These are phyloP conservation scores for Aspergillus carbonarius DNA, from an alignment of 2,329 filamentous ascomycete species.

Conservation along the genomic window DNA sequence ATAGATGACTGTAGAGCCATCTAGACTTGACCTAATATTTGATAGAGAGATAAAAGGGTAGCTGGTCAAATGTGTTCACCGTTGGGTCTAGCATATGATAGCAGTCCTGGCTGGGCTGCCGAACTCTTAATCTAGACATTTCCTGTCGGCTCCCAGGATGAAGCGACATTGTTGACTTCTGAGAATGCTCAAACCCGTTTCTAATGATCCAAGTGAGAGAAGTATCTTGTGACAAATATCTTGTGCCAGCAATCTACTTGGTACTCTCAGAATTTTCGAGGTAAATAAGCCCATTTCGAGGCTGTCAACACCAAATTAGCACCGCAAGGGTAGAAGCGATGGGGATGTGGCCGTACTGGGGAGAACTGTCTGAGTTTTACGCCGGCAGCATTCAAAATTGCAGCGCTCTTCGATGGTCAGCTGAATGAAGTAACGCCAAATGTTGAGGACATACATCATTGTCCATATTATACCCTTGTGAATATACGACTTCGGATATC, in stretches of 20 bases:
- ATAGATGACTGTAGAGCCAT: no score
- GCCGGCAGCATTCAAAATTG: conserved; percentile 79
- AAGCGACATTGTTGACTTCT: not conserved
- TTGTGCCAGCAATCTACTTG: not conserved
- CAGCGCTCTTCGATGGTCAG: conserved; percentile 59
- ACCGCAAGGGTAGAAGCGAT: not conserved
- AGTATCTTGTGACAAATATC: not conserved
- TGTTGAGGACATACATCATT: conserved; percentile 51
- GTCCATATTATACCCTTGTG: conserved; percentile 93
- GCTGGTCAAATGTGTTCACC: no score
- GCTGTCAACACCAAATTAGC: conserved; percentile 35
- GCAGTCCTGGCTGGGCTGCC: no score
- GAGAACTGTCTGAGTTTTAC: conserved; percentile 84
- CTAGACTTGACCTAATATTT: no score
- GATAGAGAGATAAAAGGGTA: no score
- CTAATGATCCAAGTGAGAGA: not conserved
- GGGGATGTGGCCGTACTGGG: conserved; percentile 53
- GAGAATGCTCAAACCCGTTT: not conserved
- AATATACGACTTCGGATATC: conserved; percentile 93
- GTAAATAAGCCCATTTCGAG: conserved; percentile 64
- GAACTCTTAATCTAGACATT: no score
- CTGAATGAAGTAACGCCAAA: not conserved
- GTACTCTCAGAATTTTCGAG: conserved; percentile 48
- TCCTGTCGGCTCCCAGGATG: not conserved
- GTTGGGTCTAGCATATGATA: not conserved